Evolutionary conservation across 75 land plant species (phyloP).

Genomic region (Pinus tabuliformis): DNA sequence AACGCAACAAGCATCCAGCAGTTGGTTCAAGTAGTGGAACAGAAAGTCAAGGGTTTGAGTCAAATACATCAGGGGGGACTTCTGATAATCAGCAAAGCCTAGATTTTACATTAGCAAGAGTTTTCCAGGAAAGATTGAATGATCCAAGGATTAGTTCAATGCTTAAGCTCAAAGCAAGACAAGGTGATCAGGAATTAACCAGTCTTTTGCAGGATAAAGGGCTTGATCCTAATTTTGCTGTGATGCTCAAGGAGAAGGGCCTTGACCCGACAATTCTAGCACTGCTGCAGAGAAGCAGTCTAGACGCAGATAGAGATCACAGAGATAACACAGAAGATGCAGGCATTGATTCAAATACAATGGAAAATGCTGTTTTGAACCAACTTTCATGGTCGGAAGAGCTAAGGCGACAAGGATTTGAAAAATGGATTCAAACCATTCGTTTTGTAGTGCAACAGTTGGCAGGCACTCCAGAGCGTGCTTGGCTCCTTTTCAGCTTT

Average conservation of each 20-base stretch:
- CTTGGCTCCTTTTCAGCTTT: slow-evolving; percentile 89
- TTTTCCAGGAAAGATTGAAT: slow-evolving; percentile 85
- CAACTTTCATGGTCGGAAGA: slow-evolving; percentile 84
- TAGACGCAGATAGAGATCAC: slow-evolving; percentile 99
- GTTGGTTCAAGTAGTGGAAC: slow-evolving; percentile 55
- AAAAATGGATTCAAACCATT: slow-evolving; percentile 65
- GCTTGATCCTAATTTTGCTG: slow-evolving; percentile 98
- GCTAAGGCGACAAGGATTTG: slow-evolving; percentile 56
- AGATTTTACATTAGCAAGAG: slow-evolving; percentile 75
- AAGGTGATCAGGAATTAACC: slow-evolving; percentile 75
- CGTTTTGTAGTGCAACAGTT: slow-evolving; percentile 49
- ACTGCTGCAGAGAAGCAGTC: slow-evolving; percentile 91
- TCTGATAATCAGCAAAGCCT: slow-evolving; percentile 50
- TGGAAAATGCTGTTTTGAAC: slow-evolving; percentile 46
- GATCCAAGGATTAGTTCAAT: slow-evolving; percentile 83
- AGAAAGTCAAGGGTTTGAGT: slow-evolving; percentile 67
- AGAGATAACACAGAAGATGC: slow-evolving; percentile 61
- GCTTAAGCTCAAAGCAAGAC: slow-evolving; percentile 49
- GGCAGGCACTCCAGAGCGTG: slow-evolving; percentile 91
- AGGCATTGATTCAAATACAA: slow-evolving; percentile 47
- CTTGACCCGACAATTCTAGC: slow-evolving; percentile 96
- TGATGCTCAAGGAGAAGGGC: slow-evolving; percentile 95
- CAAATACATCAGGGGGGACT: slow-evolving; percentile 45
- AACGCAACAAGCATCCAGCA: slow-evolving; percentile 26
- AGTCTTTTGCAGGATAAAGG: slow-evolving; percentile 92